Base-by-base conservation (phyloP, 805 yeast genomes). In the Starmerella bacillaris region DNA sequence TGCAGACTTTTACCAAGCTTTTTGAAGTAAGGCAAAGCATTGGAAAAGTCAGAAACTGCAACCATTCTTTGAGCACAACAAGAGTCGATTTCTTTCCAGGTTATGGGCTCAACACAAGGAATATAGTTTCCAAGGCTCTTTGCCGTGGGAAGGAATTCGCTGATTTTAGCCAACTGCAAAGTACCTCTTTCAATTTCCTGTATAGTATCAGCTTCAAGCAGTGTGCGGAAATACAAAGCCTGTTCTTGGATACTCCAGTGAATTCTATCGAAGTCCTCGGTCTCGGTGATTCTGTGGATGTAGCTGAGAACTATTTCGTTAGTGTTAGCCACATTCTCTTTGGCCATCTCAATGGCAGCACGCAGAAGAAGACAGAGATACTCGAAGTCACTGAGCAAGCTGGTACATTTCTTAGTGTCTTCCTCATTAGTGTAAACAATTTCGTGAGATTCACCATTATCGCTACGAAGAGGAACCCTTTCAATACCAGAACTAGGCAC, bases 161-260 rank as follows among this genome's bases (percentile, higher is more conserved):
- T 89, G 29, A 89, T 60, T 3, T 92, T 74, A 36, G 84, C 86
- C 75, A 89, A 74, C 56, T 89, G 98, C 34, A 89, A 61, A 4
- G 84, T 73, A 34, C 96, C 96, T 53, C 98, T 68, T 57, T 89
- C 96, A 18, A 86, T 75, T 1, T 95, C 86, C 51, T 78, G 74
- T 1, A 92, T 72, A 44, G 72, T 74, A 33, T 66, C 64, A 0
- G 93, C 69, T 53, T 89, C 98, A 24, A 84, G 60, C 16, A 78
- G 48, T 5, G 94, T 80, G 53, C 96, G 69, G 49, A 76, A 78
- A 94, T 95, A 89, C 30, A 89, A 59, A 0, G 92, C 78, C 42
- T 84, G 64, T 2, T 84, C 70, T 48, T 74, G 82, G 3, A 86
- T 54, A 1, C 78, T 57, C 83, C 94, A 83, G 53, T 79, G 77